Evolutionary conservation across 768 basidiomycete genomes (phyloP).

Genomic region (Tubosaeta sp.): DNA sequence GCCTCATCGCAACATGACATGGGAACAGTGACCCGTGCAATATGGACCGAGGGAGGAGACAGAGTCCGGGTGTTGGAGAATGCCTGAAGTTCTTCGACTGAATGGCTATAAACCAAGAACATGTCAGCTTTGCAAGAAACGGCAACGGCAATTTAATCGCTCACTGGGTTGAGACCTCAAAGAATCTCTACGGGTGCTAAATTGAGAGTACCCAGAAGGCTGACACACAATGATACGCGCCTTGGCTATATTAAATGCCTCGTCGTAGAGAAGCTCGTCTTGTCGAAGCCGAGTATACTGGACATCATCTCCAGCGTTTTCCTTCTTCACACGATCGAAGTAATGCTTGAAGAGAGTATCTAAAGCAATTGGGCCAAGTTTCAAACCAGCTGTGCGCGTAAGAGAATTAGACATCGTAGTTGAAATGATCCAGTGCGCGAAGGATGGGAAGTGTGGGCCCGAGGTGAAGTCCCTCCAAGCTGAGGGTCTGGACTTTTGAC

Average conservation of each 20-base stretch:
- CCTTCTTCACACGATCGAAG: slow-evolving; percentile 57
- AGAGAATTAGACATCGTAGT: slow-evolving; percentile 46
- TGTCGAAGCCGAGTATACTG: slow-evolving; percentile 50
- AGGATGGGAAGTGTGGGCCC: background rate
- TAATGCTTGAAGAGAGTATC: slow-evolving; percentile 86
- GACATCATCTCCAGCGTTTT: slow-evolving; percentile 34
- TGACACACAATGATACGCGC: slow-evolving; percentile 32
- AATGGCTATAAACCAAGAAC: slow-evolving; percentile 49
- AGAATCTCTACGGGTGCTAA: slow-evolving; percentile 52
- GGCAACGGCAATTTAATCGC: slow-evolving; percentile 17
- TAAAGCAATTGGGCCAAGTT: slow-evolving; percentile 66
- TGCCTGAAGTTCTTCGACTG: slow-evolving; percentile 76
- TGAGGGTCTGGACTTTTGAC: background rate
- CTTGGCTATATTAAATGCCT: slow-evolving; percentile 74
- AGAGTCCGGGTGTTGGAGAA: slow-evolving; percentile 82
- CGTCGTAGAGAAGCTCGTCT: slow-evolving; percentile 78
- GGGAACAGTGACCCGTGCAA: slow-evolving; percentile 68
- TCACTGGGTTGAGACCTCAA: slow-evolving; percentile 67
- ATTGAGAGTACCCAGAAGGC: background rate
- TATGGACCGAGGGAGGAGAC: slow-evolving; percentile 79
- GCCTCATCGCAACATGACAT: slow-evolving; percentile 73
- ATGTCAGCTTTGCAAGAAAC: background rate
- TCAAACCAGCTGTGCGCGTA: slow-evolving; percentile 57
- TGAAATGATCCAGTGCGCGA: background rate
- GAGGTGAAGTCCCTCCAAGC: background rate